Evolutionary conservation across 1,284 basidiomycete genomes (phyloP).

Genomic region (Tylopilus sp.): DNA sequence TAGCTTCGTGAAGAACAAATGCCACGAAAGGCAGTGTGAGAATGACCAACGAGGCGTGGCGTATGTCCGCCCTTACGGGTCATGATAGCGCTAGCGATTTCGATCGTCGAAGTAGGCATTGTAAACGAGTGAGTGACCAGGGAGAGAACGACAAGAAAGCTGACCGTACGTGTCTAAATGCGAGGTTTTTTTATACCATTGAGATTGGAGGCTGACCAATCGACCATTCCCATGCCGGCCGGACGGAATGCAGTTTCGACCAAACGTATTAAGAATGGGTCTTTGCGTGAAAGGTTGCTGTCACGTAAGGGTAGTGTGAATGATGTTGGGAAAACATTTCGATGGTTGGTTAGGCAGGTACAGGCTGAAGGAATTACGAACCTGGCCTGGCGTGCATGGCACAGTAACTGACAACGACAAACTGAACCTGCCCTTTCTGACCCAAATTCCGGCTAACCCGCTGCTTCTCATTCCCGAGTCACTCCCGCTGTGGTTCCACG

Average conservation of each 20-base stretch:
- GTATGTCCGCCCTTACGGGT: background rate
- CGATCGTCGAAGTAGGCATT: background rate
- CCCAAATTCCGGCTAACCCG: no score
- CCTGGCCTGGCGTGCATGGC: background rate
- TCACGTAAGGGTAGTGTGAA: no score
- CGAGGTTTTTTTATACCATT: constrained; percentile 8
- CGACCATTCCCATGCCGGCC: background rate
- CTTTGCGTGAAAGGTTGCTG: background rate
- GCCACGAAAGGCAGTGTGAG: background rate
- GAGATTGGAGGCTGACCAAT: constrained; percentile 8
- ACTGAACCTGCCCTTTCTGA: no score
- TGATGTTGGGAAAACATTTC: background rate
- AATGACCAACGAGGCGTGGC: constrained; percentile 5
- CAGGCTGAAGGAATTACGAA: background rate
- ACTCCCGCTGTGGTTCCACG: no score
- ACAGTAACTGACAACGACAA: no score
- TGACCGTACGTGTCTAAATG: background rate
- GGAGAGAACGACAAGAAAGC: background rate
- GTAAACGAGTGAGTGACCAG: background rate
- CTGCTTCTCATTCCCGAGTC: no score
- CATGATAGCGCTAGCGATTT: background rate
- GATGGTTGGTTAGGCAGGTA: background rate
- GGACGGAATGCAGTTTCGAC: constrained; percentile 2
- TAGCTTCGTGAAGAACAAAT: background rate
- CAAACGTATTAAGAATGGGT: background rate